Evolutionary conservation across 805 yeast genomes (phyloP).

Genomic region (Lachancea cidri): DNA sequence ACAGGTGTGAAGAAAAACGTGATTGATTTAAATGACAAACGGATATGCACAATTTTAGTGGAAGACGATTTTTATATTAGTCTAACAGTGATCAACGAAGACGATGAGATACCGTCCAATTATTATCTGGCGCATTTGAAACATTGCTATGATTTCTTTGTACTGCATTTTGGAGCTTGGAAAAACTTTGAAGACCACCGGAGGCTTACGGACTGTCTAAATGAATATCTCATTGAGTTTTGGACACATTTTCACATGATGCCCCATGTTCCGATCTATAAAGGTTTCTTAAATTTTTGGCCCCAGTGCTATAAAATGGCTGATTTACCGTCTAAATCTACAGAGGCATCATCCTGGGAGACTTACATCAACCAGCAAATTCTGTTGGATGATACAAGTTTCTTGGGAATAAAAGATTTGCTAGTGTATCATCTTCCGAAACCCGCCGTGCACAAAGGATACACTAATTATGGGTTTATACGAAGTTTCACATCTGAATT

Average conservation of each 20-base stretch:
- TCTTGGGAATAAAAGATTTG: slow-evolving; percentile 27
- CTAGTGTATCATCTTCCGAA: slow-evolving; percentile 29
- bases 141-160: slow-evolving; percentile 26
- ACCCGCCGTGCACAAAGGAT: slow-evolving; percentile 9
- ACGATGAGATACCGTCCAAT: slow-evolving; percentile 23
- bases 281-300: slow-evolving; percentile 22
- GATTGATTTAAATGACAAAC: slow-evolving; percentile 28
- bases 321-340: slow-evolving; percentile 13
- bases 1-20: slow-evolving; percentile 13
- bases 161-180: slow-evolving; percentile 21
- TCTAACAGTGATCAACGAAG: slow-evolving; percentile 18
- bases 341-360: slow-evolving; percentile 23
- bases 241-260: slow-evolving; percentile 28
- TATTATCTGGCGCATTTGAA: slow-evolving; percentile 24
- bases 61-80: slow-evolving; percentile 29
- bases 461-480: slow-evolving; percentile 26
- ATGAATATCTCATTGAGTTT: slow-evolving; percentile 28
- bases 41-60: slow-evolving; percentile 24
- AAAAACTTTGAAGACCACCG: slow-evolving; percentile 22
- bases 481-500: slow-evolving; percentile 23
- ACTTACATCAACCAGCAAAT: slow-evolving; percentile 23
- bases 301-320: slow-evolving; percentile 23
- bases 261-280: slow-evolving; percentile 19
- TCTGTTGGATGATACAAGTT: slow-evolving; percentile 25
- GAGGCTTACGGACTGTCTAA: slow-evolving; percentile 24